phyloP scores from a whole-genome alignment of 768 basidiomycete genomes.

The Rhodotorula taiwanensis region DNA sequence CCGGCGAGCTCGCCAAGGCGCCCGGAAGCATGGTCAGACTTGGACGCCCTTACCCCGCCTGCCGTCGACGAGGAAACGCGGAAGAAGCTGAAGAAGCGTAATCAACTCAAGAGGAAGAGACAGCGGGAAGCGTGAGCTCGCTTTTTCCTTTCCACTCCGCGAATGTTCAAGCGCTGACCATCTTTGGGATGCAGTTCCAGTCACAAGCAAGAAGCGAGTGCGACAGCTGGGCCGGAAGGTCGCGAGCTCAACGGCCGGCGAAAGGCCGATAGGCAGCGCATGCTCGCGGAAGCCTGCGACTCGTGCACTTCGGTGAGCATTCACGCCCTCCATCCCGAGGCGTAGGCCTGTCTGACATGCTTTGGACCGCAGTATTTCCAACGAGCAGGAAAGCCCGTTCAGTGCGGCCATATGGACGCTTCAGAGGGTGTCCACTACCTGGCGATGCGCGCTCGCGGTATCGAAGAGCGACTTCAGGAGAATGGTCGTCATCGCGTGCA shows the following conservation, averaged over 20 bases:
- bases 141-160: too few species aligned
- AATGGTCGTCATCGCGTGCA: slow-evolving; percentile 46
- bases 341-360: too few species aligned
- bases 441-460: slow-evolving; percentile 63
- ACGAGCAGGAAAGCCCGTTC: background rate
- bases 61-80: too few species aligned
- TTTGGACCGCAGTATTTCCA: background rate
- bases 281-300: slow-evolving; percentile 74
- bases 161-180: background rate
- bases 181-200: too few species aligned
- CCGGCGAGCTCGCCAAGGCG: too few species aligned
- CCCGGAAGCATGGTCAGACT: too few species aligned
- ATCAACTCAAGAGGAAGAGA: slow-evolving; percentile 62
- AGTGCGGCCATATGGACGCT: background rate
- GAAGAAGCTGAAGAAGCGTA: slow-evolving; percentile 44
- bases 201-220: slow-evolving; percentile 63
- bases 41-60: too few species aligned
- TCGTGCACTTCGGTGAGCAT: slow-evolving; percentile 65
- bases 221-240: slow-evolving; percentile 60
- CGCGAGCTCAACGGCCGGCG: slow-evolving; percentile 70
- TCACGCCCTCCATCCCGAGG: background rate
- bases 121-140: slow-evolving; percentile 59
- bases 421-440: too few species aligned
- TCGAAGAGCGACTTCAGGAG: slow-evolving; percentile 57
- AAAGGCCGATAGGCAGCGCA: slow-evolving; percentile 56